phyloP scores from a whole-genome alignment of 305 asterid species.

The Fraxinus sp. region DNA sequence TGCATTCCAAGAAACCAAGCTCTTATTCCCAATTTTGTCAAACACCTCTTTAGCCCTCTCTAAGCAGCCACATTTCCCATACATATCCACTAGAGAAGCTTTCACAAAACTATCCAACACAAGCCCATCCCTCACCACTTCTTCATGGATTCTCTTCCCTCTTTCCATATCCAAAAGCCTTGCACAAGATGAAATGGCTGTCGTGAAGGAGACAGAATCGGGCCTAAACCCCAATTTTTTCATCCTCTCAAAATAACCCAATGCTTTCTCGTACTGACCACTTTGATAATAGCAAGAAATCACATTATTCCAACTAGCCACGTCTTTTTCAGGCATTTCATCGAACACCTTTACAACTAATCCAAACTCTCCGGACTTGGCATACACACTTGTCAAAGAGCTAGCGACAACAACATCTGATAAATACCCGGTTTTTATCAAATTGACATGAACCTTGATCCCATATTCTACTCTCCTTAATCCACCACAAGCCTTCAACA shows the following conservation, averaged over 20 bases:
- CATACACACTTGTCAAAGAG: constrained; percentile 57
- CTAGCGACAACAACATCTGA: constrained; percentile 66
- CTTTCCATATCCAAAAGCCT: constrained; percentile 55
- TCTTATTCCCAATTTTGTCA: constrained; percentile 48
- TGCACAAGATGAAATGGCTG: constrained; percentile 68
- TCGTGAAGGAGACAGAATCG: constrained; percentile 65
- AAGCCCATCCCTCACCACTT: constrained; percentile 41
- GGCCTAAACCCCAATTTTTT: constrained; percentile 48
- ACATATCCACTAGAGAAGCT: constrained; percentile 78
- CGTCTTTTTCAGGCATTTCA: constrained; percentile 72
- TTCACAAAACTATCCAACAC: constrained; percentile 52
- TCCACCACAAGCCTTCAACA: constrained; percentile 72
- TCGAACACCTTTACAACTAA: constrained; percentile 62
- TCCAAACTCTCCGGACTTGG: constrained; percentile 48
- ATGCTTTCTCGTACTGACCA: constrained; percentile 64
- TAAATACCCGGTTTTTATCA: constrained; percentile 52
- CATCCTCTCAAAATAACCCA: constrained; percentile 67
- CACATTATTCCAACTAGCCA: constrained; percentile 76
- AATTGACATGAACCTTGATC: constrained; percentile 47
- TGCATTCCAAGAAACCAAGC: constrained; percentile 76
- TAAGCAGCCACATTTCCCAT: constrained; percentile 70
- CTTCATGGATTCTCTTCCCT: constrained; percentile 58
- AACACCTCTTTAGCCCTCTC: constrained; percentile 65
- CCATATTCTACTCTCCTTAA: constrained; percentile 47
- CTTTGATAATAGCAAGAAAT: constrained; percentile 71